Conservation (phyloP, 2,329 filamentous ascomycete genomes). For the Metarhizium sp. region DNA sequence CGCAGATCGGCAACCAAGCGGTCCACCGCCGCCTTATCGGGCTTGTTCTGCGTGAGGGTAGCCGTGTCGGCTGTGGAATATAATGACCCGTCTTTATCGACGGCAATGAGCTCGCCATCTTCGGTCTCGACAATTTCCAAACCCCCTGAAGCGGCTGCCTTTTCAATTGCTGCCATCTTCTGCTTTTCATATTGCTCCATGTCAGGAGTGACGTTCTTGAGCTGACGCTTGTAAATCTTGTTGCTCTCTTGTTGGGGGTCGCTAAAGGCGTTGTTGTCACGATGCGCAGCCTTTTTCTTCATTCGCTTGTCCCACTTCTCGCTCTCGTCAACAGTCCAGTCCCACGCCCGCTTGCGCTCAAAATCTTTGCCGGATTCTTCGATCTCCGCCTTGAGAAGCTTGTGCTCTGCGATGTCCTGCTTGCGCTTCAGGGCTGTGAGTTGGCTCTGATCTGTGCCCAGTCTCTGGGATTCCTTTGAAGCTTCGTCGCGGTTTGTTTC, state of each 20-base stretch:
- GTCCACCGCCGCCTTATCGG: slow-evolving; percentile 79
- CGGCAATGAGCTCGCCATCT: slow-evolving; percentile 84
- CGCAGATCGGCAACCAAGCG: slow-evolving; percentile 75
- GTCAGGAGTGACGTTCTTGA: slow-evolving; percentile 67
- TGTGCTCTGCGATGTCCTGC: slow-evolving; percentile 81
- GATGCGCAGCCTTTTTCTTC: slow-evolving; percentile 72
- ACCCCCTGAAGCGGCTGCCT: slow-evolving; percentile 73
- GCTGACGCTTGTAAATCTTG: slow-evolving; percentile 89
- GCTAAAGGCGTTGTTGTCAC: slow-evolving; percentile 81
- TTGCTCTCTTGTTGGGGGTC: slow-evolving; percentile 81
- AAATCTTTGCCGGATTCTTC: slow-evolving; percentile 84
- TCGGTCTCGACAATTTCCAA: slow-evolving; percentile 94
- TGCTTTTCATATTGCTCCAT: slow-evolving; percentile 78
- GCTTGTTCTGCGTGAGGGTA: slow-evolving; percentile 74
- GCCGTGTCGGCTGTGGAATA: slow-evolving; percentile 82
- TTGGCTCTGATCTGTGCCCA: slow-evolving; percentile 67
- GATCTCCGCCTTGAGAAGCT: slow-evolving; percentile 84
- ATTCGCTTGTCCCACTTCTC: slow-evolving; percentile 89
- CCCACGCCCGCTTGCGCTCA: slow-evolving; percentile 96
- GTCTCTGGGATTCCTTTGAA: slow-evolving; percentile 70
- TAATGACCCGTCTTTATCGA: slow-evolving; percentile 84
- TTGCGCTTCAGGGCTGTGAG: slow-evolving; percentile 74
- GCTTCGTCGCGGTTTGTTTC: slow-evolving; percentile 76
- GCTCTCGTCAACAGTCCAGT: slow-evolving; percentile 93
- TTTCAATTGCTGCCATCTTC: slow-evolving; percentile 76